Conservation (phyloP, 129 eudicot genomes). For the Pseudognaphalium luteoalbum region DNA sequence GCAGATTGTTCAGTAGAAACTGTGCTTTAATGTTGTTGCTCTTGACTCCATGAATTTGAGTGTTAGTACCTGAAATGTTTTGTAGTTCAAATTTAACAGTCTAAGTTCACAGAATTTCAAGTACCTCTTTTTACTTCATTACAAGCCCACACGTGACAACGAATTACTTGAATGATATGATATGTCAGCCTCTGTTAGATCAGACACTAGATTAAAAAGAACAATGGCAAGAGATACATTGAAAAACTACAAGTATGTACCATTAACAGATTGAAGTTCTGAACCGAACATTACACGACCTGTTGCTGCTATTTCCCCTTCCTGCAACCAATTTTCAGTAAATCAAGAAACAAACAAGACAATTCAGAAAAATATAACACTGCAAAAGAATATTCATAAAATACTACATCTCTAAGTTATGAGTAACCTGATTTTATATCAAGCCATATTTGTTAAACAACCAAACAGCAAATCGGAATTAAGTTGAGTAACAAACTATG, state of each 20-base stretch:
- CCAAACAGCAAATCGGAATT: background rate
- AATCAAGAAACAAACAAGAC: constrained; percentile 11
- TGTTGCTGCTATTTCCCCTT: constrained; percentile 68
- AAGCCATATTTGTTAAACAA: background rate
- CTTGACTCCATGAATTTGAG: constrained; percentile 38
- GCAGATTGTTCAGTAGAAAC: constrained; percentile 13
- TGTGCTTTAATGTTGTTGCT: constrained; percentile 24
- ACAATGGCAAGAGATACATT: background rate
- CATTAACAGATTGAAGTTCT: constrained; percentile 51
- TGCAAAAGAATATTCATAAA: background rate
- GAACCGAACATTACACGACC: constrained; percentile 68
- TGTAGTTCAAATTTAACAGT: background rate
- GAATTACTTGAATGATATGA: background rate
- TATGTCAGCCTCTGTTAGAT: background rate
- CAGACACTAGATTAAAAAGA: too few relatives aligned
- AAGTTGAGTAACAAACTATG: background rate
- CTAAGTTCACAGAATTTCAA: background rate
- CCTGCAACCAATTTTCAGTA: constrained; percentile 45
- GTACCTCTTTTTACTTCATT: background rate
- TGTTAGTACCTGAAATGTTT: background rate
- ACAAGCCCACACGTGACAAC: background rate
- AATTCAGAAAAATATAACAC: background rate
- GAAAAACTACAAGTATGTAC: constrained; percentile 34
- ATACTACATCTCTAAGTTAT: background rate
- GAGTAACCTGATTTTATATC: background rate